Evolutionary conservation across 352 stramenopile genomes (phyloP), one percentile per base, ranked within the genome.

Genomic region (Phytophthora citricola): DNA sequence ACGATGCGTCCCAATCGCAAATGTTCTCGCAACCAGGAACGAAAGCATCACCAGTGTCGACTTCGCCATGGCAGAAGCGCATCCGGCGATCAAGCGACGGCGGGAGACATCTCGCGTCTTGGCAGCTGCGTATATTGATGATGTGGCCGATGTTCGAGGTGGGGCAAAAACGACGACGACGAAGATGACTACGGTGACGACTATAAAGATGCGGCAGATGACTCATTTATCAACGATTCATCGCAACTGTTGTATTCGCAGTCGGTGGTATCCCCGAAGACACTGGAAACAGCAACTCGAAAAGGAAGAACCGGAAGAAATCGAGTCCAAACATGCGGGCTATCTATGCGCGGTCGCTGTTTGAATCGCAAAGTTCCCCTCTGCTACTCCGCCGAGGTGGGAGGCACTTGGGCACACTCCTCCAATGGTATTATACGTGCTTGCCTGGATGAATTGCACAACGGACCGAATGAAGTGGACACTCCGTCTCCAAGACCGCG

Each of bases 191-290:
- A 92, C 24, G 76, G 80, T 12, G 80, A 92, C 29, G 68, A 83
- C 59, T 73, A 79, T 20, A 62, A 71, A 49, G 67, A 89, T 45
- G 78, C 71, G 15, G 61, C 74, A 2, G 84, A 93, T 45, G 66
- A 85, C 26, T 90, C 84, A 29, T 94, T 94, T 39, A 94, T 94
- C 50, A 87, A 94, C 50, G 78, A 94, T 73, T 91, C 84, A 1
- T 93, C 87, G 3, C 87, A 94, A 59, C 56, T 94, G 34, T 43
- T 92, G n/a, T 94, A 90, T 63, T 93, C 86, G 6, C 84, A 81
- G 63, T 79, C 70, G 15, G 50, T 73, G 3, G 58, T 57, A 32
- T 78, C 61, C 10, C 61, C 29, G 71, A 73, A 66, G 66, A 67
- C 5, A 38, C 22, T 32, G 48, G 50, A 11, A 20, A 46, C 40